Evolutionary conservation across 1,139 yeast genomes (phyloP).

Genomic region (Lodderomyces orthopsilosis): DNA sequence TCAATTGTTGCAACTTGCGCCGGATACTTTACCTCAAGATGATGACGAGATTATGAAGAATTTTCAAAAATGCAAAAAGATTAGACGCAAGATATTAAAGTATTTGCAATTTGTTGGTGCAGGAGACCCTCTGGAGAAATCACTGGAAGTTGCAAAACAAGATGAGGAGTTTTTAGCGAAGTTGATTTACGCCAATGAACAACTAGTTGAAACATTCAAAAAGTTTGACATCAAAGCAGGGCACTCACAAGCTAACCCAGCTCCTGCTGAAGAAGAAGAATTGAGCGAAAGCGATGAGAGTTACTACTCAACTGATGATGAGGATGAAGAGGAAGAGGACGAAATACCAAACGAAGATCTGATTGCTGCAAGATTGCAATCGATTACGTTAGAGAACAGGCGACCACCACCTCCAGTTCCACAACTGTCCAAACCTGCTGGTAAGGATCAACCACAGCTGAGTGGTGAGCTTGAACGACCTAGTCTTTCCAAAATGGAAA

Average conservation of each 20-base stretch:
- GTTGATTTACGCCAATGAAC: conserved; percentile 85
- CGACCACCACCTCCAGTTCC: conserved; percentile 37
- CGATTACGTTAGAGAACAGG: conserved; percentile 18
- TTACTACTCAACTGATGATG: conserved; percentile 45
- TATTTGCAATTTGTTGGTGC: conserved; percentile 79
- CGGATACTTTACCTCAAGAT: conserved; percentile 57
- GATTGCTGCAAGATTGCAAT: conserved; percentile 18
- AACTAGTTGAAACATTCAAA: conserved; percentile 70
- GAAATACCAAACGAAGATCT: conserved; percentile 17
- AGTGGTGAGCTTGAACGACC: conserved; percentile 12
- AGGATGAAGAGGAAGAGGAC: conserved; percentile 10
- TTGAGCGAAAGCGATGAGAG: conserved; percentile 30
- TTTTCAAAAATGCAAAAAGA: conserved; percentile 72
- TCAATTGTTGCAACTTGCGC: conserved; percentile 55
- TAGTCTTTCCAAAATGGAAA: conserved; percentile 19
- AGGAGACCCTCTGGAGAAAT: conserved; percentile 34
- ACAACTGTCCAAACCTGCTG: conserved; percentile 13
- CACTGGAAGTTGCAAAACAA: conserved; percentile 28
- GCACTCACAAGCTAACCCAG: conserved; percentile 34
- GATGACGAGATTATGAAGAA: conserved; percentile 55
- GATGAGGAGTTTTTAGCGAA: conserved; percentile 85
- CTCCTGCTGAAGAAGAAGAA: conserved; percentile 32
- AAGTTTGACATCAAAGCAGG: conserved; percentile 56
- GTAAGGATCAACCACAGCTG: not conserved
- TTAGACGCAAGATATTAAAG: conserved; percentile 73